Conservation (phyloP, 2,329 filamentous ascomycete genomes). For the Botrytis cinerea region DNA sequence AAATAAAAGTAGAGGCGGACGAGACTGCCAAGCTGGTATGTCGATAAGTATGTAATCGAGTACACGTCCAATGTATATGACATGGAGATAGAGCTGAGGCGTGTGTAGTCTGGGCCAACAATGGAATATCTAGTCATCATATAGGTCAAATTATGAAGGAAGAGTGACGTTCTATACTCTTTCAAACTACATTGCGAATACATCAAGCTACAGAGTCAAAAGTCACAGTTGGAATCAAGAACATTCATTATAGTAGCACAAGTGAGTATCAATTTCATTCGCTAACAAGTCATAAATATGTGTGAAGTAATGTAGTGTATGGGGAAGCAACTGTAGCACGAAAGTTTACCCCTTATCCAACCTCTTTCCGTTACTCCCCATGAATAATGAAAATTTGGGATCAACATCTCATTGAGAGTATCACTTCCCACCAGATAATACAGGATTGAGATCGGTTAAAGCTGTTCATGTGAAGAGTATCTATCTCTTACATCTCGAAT, state of each 20-base stretch:
- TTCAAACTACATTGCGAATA: background rate
- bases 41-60: background rate
- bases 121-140: background rate
- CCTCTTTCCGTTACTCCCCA: background rate
- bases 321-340: background rate
- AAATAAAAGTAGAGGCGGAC: too few species aligned
- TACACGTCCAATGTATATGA: background rate
- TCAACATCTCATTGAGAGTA: background rate
- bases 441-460: too few species aligned
- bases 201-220: background rate
- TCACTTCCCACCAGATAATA: background rate
- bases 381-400: constrained; percentile 1
- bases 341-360: background rate
- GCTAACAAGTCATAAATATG: background rate
- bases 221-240: background rate
- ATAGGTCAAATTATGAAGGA: background rate
- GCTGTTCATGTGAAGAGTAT: background rate
- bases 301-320: background rate
- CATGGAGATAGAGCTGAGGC: background rate
- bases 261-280: background rate
- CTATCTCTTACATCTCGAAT: background rate
- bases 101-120: background rate
- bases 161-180: background rate
- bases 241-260: background rate
- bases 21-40: background rate